Percentiles rank a stretch among this genome's conserved stretches.
phyloP scores from a whole-genome alignment of 345 rosid species.

The Rhodamnia rubescens region DNA sequence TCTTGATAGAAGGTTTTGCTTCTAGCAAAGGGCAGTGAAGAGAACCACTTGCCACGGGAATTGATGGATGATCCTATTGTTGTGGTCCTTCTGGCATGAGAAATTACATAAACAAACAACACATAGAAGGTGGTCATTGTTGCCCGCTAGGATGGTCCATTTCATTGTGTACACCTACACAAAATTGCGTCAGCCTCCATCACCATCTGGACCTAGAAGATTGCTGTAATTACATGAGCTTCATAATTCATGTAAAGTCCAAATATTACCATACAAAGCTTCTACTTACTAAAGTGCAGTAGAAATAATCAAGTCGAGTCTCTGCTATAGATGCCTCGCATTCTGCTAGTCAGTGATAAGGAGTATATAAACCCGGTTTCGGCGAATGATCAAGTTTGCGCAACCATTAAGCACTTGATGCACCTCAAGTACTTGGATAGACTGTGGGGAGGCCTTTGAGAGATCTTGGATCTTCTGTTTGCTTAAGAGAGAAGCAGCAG shows the following conservation, averaged over 20 bases:
- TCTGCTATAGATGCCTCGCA: background rate
- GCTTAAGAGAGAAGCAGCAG: background rate
- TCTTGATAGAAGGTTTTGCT: background rate
- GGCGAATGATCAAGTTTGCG: background rate
- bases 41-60: background rate
- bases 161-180: background rate
- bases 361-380: background rate
- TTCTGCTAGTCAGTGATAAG: background rate
- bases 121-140: background rate
- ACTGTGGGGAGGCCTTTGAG: background rate
- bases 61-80: background rate
- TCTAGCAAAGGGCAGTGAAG: background rate
- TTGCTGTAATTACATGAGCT: background rate
- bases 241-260: background rate
- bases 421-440: background rate
- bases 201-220: background rate
- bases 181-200: background rate
- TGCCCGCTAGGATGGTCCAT: background rate
- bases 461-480: background rate
- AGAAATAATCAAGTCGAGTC: background rate
- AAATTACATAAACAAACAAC: background rate
- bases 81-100: background rate
- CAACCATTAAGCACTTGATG: background rate
- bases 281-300: background rate
- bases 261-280: background rate